Conservation (phyloP, 2,329 filamentous ascomycete species). For the Aspergillus eucalypticola region DNA sequence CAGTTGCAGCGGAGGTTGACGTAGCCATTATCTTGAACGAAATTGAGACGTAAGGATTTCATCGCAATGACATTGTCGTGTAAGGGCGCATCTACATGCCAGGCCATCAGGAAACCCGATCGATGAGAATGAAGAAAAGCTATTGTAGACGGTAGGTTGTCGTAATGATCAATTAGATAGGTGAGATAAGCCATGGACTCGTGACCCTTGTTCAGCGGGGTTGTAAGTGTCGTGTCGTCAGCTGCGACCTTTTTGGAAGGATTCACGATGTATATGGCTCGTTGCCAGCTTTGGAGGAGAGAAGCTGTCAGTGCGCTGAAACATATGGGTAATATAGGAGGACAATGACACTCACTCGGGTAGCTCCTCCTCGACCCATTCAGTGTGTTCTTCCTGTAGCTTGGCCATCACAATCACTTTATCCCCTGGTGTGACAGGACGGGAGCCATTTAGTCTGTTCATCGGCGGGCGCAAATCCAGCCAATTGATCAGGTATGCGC, state of each 20-base stretch:
- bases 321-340: background rate
- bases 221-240: conserved; percentile 29
- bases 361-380: conserved; percentile 49
- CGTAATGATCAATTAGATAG: conserved; percentile 50
- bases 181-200: conserved; percentile 52
- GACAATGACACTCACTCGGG: conserved; percentile 41
- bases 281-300: conserved; percentile 42
- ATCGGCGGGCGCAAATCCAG: conserved; percentile 21
- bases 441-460: background rate
- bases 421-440: conserved; percentile 26
- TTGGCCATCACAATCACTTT: conserved; percentile 50
- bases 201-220: conserved; percentile 46
- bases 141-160: conserved; percentile 53
- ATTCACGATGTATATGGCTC: conserved; percentile 49
- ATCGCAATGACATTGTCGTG: conserved; percentile 58
- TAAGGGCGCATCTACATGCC: conserved; percentile 60
- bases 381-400: conserved; percentile 44
- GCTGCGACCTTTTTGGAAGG: conserved; percentile 27
- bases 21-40: conserved; percentile 58
- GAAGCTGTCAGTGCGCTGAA: background rate
- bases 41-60: conserved; percentile 50
- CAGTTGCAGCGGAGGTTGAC: conserved; percentile 63
- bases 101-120: conserved; percentile 46
- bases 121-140: conserved; percentile 62
- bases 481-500: conserved; percentile 38